phyloP scores from a whole-genome alignment of 208 protist species.

The Acanthamoeba quina region DNA sequence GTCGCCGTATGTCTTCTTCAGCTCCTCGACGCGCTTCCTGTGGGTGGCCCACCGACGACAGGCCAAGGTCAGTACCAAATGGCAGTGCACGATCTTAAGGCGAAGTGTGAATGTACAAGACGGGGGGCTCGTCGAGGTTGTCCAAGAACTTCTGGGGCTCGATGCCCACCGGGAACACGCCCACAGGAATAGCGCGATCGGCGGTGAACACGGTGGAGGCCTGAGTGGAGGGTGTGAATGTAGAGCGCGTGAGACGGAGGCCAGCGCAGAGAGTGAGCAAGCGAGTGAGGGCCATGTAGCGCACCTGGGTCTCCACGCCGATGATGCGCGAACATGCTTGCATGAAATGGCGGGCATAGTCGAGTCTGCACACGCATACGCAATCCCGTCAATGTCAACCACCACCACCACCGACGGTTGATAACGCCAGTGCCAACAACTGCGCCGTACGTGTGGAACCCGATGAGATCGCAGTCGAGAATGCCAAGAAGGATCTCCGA shows the following conservation, averaged over 20 bases:
- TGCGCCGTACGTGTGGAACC: slow-evolving; percentile 84
- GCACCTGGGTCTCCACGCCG: slow-evolving; percentile 76
- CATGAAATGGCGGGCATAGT: slow-evolving; percentile 89
- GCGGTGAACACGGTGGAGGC: slow-evolving; percentile 35
- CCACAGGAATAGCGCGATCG: slow-evolving; percentile 46
- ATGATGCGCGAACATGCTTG: slow-evolving; percentile 82
- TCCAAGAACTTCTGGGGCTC: slow-evolving; percentile 85
- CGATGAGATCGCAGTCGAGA: slow-evolving; percentile 69
- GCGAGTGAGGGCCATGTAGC: no score
- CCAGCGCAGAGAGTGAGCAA: no score
- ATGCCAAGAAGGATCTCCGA: slow-evolving; percentile 86
- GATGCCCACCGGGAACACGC: slow-evolving; percentile 87
- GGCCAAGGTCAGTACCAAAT: no score
- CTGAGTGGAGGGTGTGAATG: no score
- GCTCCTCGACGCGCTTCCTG: neutral
- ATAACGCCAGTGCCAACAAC: no score
- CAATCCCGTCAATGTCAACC: no score
- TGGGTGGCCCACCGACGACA: no score
- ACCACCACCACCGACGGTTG: no score
- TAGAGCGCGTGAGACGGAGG: no score
- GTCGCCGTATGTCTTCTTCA: no score
- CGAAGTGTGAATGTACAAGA: neutral
- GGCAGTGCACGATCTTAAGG: no score
- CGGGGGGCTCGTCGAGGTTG: slow-evolving; percentile 69
- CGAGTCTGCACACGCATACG: neutral